A percentile compares a stretch with the other conserved stretches of the same genome.
Evolutionary conservation across 2,329 filamentous ascomycete species (phyloP).

Genomic region (Exophiala alcalophila): DNA sequence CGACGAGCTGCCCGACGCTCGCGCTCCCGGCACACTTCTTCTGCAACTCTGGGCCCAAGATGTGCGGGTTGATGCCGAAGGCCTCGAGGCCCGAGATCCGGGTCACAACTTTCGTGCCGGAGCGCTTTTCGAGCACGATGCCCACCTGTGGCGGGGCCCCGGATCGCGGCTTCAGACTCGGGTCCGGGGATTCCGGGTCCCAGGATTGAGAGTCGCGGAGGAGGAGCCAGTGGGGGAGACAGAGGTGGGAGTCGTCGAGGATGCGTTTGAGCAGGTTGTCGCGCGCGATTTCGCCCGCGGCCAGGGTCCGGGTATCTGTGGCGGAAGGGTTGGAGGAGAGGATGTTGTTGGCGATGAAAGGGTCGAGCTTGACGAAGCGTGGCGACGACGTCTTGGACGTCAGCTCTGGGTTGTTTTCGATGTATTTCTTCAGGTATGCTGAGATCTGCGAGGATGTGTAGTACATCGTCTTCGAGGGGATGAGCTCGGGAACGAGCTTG

Average conservation of each 20-base stretch:
- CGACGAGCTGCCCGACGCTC: slow-evolving; percentile 60
- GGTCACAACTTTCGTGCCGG: slow-evolving; percentile 64
- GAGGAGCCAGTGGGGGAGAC: slow-evolving; percentile 58
- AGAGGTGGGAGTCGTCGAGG: slow-evolving; percentile 46
- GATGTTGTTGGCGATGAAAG: slow-evolving; percentile 61
- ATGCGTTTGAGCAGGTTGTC: slow-evolving; percentile 61
- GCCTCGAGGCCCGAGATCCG: slow-evolving; percentile 60
- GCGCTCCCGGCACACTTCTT: slow-evolving; percentile 68
- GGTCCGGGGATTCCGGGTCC: slow-evolving; percentile 37
- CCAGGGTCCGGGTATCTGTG: slow-evolving; percentile 56
- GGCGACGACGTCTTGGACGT: slow-evolving; percentile 36
- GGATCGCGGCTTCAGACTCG: slow-evolving; percentile 56
- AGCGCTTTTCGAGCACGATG: slow-evolving; percentile 62
- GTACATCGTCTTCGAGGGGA: slow-evolving; percentile 50
- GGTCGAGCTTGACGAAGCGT: slow-evolving; percentile 60
- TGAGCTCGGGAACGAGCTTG: slow-evolving; percentile 56
- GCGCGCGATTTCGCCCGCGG: slow-evolving; percentile 57
- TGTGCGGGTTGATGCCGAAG: slow-evolving; percentile 58
- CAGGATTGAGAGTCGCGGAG: slow-evolving; percentile 47
- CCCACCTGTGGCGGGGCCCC: slow-evolving; percentile 59
- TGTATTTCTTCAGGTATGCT: slow-evolving; percentile 55
- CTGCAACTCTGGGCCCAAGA: slow-evolving; percentile 63
- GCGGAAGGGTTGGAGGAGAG: slow-evolving; percentile 52
- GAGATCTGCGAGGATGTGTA: slow-evolving; percentile 62
- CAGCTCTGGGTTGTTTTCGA: slow-evolving; percentile 37